Conservation (phyloP, 495 filamentous ascomycete genomes). For the Pseudotulostoma volvatum region DNA sequence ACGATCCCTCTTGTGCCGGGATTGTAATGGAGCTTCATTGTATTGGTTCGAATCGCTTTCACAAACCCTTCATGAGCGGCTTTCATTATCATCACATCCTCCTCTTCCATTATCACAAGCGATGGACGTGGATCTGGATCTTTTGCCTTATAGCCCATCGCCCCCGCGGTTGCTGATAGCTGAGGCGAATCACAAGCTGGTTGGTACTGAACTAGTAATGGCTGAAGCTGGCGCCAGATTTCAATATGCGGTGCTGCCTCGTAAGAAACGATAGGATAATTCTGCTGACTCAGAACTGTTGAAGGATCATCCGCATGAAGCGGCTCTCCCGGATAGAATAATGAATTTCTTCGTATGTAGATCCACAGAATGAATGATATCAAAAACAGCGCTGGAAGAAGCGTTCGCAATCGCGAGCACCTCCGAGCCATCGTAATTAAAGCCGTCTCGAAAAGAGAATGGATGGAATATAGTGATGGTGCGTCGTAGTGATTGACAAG, state of each 20-base stretch:
- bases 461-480: too few species aligned
- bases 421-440: too few species aligned
- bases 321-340: not conserved
- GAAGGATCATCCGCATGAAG: not conserved
- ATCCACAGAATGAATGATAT: not conserved
- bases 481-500: too few species aligned
- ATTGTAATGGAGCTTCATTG: conserved; percentile 7
- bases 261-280: not conserved
- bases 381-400: too few species aligned
- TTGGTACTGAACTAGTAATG: not conserved
- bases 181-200: not conserved
- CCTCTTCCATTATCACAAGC: not conserved
- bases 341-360: not conserved
- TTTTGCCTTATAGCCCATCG: not conserved
- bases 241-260: not conserved
- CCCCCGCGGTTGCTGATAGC: not conserved
- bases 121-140: not conserved
- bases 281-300: not conserved
- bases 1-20: conserved; percentile 37
- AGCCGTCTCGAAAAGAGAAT: too few species aligned
- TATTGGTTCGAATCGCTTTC: not conserved
- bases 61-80: not conserved
- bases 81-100: not conserved
- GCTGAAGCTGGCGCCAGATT: not conserved
- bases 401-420: too few species aligned